Evolutionary conservation across 2,329 filamentous ascomycete species (phyloP).

Genomic region (Bipolaris sorokiniana): DNA sequence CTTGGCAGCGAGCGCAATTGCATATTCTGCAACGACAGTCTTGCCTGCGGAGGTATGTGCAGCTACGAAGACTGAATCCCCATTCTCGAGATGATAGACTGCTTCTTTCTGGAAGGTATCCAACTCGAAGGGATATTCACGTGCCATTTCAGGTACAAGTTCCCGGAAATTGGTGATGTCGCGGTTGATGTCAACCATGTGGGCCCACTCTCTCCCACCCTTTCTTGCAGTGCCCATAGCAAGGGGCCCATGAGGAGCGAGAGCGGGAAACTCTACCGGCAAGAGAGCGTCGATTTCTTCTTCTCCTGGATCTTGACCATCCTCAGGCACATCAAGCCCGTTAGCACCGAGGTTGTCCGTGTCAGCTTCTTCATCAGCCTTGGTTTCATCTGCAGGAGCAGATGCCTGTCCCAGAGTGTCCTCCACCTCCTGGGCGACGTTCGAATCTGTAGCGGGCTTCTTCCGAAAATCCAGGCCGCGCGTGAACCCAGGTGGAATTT

Average conservation of each 20-base stretch:
- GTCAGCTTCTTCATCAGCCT: slow-evolving; percentile 34
- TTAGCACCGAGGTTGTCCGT: slow-evolving; percentile 32
- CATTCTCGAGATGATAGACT: slow-evolving; percentile 94
- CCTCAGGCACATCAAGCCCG: slow-evolving; percentile 49
- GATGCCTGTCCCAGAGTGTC: slow-evolving; percentile 63
- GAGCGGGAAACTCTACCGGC: slow-evolving; percentile 88
- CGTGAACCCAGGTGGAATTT: slow-evolving; percentile 79
- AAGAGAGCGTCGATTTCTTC: slow-evolving; percentile 82
- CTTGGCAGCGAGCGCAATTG: slow-evolving; percentile 92
- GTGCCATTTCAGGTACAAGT: slow-evolving; percentile 93
- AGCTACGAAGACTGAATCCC: slow-evolving; percentile 96
- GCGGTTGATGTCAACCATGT: slow-evolving; percentile 95
- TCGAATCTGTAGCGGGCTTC: slow-evolving; percentile 62
- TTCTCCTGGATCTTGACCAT: slow-evolving; percentile 53
- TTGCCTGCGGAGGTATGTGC: slow-evolving; percentile 98
- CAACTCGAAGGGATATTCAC: slow-evolving; percentile 94
- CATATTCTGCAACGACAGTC: slow-evolving; percentile 97
- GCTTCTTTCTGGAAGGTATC: slow-evolving; percentile 99
- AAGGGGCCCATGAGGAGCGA: slow-evolving; percentile 82
- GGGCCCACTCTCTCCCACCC: slow-evolving; percentile 88
- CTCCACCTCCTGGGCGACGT: slow-evolving; percentile 73
- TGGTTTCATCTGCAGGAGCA: slow-evolving; percentile 32
- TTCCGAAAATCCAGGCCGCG: slow-evolving; percentile 77
- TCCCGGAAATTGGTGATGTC: slow-evolving; percentile 94
- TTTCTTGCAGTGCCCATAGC: slow-evolving; percentile 74